phyloP scores from a whole-genome alignment of 83 land plant species.

The Picea engelmannii region DNA sequence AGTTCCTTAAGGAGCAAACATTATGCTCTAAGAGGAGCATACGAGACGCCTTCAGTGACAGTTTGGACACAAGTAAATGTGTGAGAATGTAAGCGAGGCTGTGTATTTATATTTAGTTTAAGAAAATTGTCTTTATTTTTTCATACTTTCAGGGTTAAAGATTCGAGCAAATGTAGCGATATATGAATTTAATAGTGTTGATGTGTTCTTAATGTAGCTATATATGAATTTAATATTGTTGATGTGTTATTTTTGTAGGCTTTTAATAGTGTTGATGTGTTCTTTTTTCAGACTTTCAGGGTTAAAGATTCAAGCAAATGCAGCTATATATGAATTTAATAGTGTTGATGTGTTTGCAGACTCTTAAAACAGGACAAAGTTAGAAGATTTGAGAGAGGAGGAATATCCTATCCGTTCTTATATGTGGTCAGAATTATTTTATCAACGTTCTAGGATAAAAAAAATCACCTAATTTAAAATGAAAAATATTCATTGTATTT shows the following conservation, averaged over 20 bases:
- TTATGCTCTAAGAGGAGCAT: slow-evolving; percentile 1
- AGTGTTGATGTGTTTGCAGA: slow-evolving; percentile 16
- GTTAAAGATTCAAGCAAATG: too few relatives aligned
- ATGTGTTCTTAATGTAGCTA: too few relatives aligned
- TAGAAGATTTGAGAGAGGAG: slow-evolving; percentile 47
- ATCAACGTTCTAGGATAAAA: too few relatives aligned
- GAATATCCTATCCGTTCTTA: slow-evolving; percentile 34
- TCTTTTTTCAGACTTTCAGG: too few relatives aligned
- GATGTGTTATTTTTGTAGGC: too few relatives aligned
- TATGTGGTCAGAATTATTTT: slow-evolving; percentile 31
- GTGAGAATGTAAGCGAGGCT: neutral
- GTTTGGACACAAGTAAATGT: neutral
- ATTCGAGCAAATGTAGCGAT: too few relatives aligned
- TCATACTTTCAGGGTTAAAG: too few relatives aligned
- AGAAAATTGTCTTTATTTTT: too few relatives aligned
- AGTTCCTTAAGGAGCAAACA: neutral
- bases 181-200: neutral
- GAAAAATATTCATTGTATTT: too few relatives aligned
- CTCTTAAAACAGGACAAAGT: slow-evolving; percentile 35
- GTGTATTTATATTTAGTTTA: neutral
- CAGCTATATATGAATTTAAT: neutral
- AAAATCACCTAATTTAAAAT: too few relatives aligned
- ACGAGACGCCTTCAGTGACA: neutral
- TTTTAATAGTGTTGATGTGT: neutral
- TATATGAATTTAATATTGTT: neutral